Base-by-base conservation (phyloP, 2,329 filamentous ascomycete genomes). In the Alternaria postmessia region DNA sequence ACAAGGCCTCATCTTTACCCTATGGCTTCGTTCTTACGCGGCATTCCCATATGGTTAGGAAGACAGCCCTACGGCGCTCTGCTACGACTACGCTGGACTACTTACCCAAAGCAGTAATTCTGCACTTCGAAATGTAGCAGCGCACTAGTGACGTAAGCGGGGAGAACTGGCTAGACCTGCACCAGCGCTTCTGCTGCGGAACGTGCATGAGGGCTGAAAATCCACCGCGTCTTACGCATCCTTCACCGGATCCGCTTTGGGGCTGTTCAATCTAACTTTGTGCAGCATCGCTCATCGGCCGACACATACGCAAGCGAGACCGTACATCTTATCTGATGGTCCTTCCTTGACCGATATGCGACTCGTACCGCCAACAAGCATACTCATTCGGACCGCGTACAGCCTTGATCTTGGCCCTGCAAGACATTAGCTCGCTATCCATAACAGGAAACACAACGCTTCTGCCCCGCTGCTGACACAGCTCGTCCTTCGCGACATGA, bases 401-500 rank as follows among this genome's bases (percentile, higher is more conserved):
- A 36, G 24, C 24, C 44, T 44, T 32, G 43, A 26, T 41, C 43
- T 66, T 42, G 51, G 38, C 44, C 47, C 60, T 59, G 61, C 39
- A 61, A 57, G 57, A 57, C 41, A 47, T 20, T 36, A 53, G 24
- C 49, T 55, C 52, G 56, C 62, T 54, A 55, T 55, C 48, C 55
- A 63, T 59, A 54, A 57, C 32, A 28, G 24, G 20, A 34, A 43
- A 54, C 44, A 62, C 53, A 39, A 26, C 26, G n/a, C 14, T 22
- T 46, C 42, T 61, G 55, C 63, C 59, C 60, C 54, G 52, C 64
- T 65, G 69, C 67, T 70, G 65, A 71, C 67, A 69, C 51, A 59
- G 41, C 28, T 54, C 32, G 11, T 18, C n/a, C 22, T 47, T 57
- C 62, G 61, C 61, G 61, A 30, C 59, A 63, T 66, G 64, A 66